Evolutionary conservation across 495 filamentous ascomycete genomes (phyloP).

Genomic region (Copromyces sp.): DNA sequence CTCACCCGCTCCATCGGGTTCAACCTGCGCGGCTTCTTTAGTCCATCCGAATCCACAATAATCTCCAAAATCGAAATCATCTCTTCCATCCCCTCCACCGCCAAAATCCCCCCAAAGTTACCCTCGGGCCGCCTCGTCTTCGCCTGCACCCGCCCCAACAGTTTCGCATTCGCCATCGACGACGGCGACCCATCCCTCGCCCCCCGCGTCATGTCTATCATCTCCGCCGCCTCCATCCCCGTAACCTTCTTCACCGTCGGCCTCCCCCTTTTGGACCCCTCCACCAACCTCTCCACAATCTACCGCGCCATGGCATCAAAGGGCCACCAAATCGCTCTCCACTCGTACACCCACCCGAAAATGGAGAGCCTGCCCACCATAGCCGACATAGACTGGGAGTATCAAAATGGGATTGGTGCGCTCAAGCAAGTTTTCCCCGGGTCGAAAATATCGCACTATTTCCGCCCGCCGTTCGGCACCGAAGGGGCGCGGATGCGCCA

Average conservation of each 20-base stretch:
- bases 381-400: slow-evolving; percentile 60
- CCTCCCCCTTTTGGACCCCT: slow-evolving; percentile 46
- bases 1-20: slow-evolving; percentile 50
- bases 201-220: slow-evolving; percentile 52
- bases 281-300: slow-evolving; percentile 50
- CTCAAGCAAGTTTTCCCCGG: slow-evolving; percentile 39
- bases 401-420: slow-evolving; percentile 50
- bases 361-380: slow-evolving; percentile 54
- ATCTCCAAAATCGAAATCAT: slow-evolving; percentile 59
- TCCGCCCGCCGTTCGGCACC: slow-evolving; percentile 68
- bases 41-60: slow-evolving; percentile 32
- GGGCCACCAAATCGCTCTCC: slow-evolving; percentile 68
- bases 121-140: slow-evolving; percentile 53
- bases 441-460: slow-evolving; percentile 41
- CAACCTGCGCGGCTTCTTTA: slow-evolving; percentile 60
- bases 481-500: slow-evolving; percentile 63
- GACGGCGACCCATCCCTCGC: slow-evolving; percentile 58
- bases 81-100: slow-evolving; percentile 36
- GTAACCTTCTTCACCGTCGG: slow-evolving; percentile 78
- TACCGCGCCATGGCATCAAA: slow-evolving; percentile 53
- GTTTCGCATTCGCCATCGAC: slow-evolving; percentile 74
- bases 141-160: slow-evolving; percentile 58
- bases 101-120: slow-evolving; percentile 49
- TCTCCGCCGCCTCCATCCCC: slow-evolving; percentile 51
- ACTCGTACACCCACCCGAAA: slow-evolving; percentile 65